Conservation (phyloP, 257 asterid genomes). For the Ocimum tenuiflorum region DNA sequence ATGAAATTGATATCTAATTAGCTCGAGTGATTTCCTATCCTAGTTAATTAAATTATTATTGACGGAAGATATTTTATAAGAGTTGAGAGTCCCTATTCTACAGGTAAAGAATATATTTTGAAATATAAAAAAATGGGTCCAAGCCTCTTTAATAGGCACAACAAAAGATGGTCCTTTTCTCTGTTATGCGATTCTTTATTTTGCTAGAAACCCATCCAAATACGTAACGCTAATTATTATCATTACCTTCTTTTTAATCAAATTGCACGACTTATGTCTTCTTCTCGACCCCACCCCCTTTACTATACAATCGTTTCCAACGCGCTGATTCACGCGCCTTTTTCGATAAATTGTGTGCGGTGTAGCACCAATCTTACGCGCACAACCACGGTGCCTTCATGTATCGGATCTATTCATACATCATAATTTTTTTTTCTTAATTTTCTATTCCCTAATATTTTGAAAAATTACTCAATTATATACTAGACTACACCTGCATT, state of each 20-base stretch:
- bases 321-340: neutral
- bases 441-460: no score
- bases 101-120: constrained; percentile 26
- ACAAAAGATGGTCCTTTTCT: constrained; percentile 38
- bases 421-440: no score
- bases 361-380: no score
- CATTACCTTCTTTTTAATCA: constrained; percentile 21
- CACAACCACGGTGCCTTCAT: no score
- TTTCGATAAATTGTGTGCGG: no score
- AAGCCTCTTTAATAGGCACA: constrained; percentile 47
- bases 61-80: neutral
- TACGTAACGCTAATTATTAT: constrained; percentile 34
- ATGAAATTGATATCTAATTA: no score
- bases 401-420: no score
- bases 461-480: no score
- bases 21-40: no score
- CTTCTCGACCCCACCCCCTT: constrained; percentile 17
- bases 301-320: neutral
- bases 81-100: constrained; percentile 10
- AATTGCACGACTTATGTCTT: constrained; percentile 26
- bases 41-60: no score
- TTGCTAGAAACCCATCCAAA: constrained; percentile 44
- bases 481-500: no score
- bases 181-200: constrained; percentile 45
- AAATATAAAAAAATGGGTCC: constrained; percentile 33